Evolutionary conservation across 2,329 filamentous ascomycete genomes (phyloP).

Genomic region (Paecilomyces dactylethromorphus): DNA sequence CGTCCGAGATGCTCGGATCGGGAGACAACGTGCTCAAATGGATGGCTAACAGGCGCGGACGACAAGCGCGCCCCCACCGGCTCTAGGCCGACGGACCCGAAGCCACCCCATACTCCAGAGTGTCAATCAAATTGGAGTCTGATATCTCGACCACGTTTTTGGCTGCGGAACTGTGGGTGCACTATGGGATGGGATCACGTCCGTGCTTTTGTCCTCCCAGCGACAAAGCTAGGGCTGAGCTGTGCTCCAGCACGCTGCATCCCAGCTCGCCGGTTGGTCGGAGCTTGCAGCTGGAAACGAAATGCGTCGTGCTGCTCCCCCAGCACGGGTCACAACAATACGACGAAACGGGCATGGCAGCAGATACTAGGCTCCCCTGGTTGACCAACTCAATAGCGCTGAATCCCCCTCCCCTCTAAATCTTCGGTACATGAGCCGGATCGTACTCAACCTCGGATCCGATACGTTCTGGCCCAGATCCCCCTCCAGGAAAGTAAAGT

Average conservation of each 20-base stretch:
- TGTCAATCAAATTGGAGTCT: not conserved
- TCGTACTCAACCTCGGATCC: too few species aligned
- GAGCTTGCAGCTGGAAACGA: not conserved
- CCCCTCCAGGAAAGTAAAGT: too few species aligned
- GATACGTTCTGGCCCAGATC: too few species aligned
- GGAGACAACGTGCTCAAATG: not conserved
- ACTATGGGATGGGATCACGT: not conserved
- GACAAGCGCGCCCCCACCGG: not conserved
- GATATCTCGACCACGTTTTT: not conserved
- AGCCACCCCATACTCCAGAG: not conserved
- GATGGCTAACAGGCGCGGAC: not conserved
- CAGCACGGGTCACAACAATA: not conserved
- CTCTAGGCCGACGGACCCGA: not conserved
- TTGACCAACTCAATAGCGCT: not conserved
- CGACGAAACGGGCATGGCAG: not conserved
- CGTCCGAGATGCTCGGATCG: not conserved
- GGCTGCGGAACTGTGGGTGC: not conserved
- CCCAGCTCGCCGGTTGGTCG: not conserved
- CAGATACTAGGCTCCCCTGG: not conserved
- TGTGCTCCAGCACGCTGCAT: not conserved
- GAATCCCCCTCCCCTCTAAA: too few species aligned
- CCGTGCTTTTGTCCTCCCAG: not conserved
- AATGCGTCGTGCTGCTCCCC: not conserved
- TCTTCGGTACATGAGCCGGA: too few species aligned
- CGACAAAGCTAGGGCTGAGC: not conserved